Evolutionary conservation across 495 filamentous ascomycete genomes (phyloP).

Genomic region (Massariosphaeria phaeospora): DNA sequence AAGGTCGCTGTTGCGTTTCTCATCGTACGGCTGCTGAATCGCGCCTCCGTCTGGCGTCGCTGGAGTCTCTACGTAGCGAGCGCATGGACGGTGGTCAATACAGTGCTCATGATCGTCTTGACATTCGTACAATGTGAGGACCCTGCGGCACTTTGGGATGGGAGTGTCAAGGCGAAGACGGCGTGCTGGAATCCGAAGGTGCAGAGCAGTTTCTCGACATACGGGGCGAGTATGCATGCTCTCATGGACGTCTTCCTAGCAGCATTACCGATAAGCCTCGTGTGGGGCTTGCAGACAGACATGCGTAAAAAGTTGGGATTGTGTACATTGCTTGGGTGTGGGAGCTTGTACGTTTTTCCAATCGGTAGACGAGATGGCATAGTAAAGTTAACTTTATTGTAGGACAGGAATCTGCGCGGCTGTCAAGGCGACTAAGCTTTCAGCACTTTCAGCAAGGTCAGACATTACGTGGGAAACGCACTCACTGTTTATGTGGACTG

Average conservation of each 20-base stretch:
- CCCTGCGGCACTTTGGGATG: constrained; percentile 16
- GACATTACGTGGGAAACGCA: constrained; percentile 19
- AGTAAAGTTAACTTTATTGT: not conserved
- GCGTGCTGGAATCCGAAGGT: constrained; percentile 19
- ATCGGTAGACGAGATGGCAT: not conserved
- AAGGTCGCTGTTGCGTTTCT: constrained; percentile 20
- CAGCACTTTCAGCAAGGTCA: constrained; percentile 1
- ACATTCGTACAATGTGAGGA: constrained; percentile 21
- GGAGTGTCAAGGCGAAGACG: constrained; percentile 2
- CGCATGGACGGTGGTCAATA: constrained; percentile 8
- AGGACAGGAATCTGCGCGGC: constrained; percentile 21
- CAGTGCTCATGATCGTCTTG: constrained; percentile 20
- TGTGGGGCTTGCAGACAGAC: constrained; percentile 16
- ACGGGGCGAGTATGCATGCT: constrained; percentile 9
- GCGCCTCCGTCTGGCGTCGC: constrained; percentile 13
- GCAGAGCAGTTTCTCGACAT: constrained; percentile 21
- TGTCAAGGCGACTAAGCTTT: constrained; percentile 12
- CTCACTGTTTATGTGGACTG: constrained; percentile 20
- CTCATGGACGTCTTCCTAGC: constrained; percentile 16
- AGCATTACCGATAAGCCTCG: constrained; percentile 4
- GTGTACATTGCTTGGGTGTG: constrained; percentile 18
- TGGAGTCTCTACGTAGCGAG: constrained; percentile 13
- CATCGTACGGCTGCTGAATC: constrained; percentile 18
- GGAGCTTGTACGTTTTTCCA: constrained; percentile 12
- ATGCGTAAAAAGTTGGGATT: constrained; percentile 13